phyloP scores from a whole-genome alignment of 768 basidiomycete genomes.

The Lactarius trivialis region DNA sequence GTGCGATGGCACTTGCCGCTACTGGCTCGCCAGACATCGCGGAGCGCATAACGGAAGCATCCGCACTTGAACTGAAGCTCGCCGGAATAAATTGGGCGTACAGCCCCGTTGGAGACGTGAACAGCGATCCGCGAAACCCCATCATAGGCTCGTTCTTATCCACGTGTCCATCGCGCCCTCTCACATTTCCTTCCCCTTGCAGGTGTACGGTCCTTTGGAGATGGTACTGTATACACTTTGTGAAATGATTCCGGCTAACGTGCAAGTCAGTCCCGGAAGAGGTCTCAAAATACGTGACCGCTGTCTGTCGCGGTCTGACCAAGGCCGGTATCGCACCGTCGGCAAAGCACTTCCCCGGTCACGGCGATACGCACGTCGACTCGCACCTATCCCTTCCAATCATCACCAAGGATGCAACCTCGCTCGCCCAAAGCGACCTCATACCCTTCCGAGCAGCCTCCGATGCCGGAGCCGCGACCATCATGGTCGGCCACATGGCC shows the following conservation, averaged over 20 bases:
- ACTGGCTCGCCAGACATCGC: conserved; percentile 41
- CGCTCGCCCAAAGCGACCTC: conserved; percentile 45
- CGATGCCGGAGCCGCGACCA: conserved; percentile 43
- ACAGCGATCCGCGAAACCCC: conserved; percentile 61
- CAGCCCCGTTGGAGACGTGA: conserved; percentile 67
- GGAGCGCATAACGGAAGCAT: conserved; percentile 42
- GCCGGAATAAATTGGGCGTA: conserved; percentile 67
- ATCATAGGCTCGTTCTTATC: conserved; percentile 49
- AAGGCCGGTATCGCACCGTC: conserved; percentile 49
- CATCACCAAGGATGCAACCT: conserved; percentile 43
- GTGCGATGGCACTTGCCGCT: conserved; percentile 66
- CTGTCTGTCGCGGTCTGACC: conserved; percentile 44
- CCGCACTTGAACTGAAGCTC: conserved; percentile 49
- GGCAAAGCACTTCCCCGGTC: conserved; percentile 69
- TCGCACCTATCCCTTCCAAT: conserved; percentile 61
- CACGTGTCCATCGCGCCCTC: not conserved
- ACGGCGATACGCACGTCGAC: conserved; percentile 67
- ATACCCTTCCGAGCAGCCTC: conserved; percentile 44
- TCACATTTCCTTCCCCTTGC: not conserved
- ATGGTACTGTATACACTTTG: conserved; percentile 44
- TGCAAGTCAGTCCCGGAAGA: conserved; percentile 41
- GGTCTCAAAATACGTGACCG: conserved; percentile 44
- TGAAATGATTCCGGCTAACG: not conserved
- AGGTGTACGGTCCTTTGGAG: conserved; percentile 69
- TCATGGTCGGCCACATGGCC: conserved; percentile 75